phyloP scores from a whole-genome alignment of 768 basidiomycete species.

The Lentinus tigrinus region DNA sequence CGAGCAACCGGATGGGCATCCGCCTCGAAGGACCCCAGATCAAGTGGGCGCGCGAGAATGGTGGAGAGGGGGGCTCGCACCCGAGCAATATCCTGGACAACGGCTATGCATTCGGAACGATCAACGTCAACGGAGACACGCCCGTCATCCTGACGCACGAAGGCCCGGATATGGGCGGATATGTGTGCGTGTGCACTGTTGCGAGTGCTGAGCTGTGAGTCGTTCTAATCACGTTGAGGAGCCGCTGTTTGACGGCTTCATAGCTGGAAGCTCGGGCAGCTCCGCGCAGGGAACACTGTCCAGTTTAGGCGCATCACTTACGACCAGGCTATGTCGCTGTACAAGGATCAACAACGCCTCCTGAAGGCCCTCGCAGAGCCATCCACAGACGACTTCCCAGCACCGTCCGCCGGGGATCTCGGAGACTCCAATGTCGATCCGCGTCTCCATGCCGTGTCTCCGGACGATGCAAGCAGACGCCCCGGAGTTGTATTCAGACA shows the following conservation, averaged over 20 bases:
- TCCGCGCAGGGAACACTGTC: constrained; percentile 55
- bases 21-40: constrained; percentile 54
- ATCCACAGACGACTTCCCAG: not conserved
- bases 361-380: constrained; percentile 24
- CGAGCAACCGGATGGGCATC: constrained; percentile 65
- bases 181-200: constrained; percentile 55
- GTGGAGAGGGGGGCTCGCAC: constrained; percentile 69
- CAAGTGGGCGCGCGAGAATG: constrained; percentile 52
- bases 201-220: constrained; percentile 50
- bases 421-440: constrained; percentile 31
- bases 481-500: constrained; percentile 52
- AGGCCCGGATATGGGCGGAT: constrained; percentile 64
- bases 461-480: constrained; percentile 10
- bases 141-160: constrained; percentile 65
- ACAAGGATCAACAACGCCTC: constrained; percentile 30
- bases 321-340: constrained; percentile 34
- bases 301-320: constrained; percentile 51
- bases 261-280: constrained; percentile 71
- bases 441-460: constrained; percentile 34
- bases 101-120: constrained; percentile 50
- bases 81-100: constrained; percentile 68
- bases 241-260: not conserved
- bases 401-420: not conserved
- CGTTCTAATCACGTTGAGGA: not conserved
- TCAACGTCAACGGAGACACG: constrained; percentile 70